Conservation (phyloP, 1,284 basidiomycete species). For the Cutaneotrichosporon dermatis region DNA sequence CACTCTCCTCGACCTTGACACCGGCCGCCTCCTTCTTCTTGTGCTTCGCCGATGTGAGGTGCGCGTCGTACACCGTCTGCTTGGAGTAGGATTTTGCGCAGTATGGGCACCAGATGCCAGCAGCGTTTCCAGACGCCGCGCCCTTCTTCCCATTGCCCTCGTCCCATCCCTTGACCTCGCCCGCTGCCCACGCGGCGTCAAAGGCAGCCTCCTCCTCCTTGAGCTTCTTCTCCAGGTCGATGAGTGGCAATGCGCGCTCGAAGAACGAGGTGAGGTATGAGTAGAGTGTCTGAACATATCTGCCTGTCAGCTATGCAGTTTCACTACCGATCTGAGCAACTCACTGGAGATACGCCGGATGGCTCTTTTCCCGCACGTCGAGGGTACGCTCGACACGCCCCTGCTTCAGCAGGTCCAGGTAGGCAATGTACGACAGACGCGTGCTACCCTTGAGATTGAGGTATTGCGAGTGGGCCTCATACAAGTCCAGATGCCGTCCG, state of each 20-base stretch:
- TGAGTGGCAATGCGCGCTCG: conserved; percentile 79
- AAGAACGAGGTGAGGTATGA: conserved; percentile 80
- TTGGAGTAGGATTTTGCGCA: conserved; percentile 94
- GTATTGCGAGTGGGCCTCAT: conserved; percentile 80
- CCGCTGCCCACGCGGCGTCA: conserved; percentile 71
- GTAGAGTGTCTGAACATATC: conserved; percentile 78
- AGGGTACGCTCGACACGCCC: conserved; percentile 58
- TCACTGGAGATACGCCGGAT: conserved; percentile 73
- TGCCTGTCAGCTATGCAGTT: conserved; percentile 33
- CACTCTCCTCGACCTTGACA: conserved; percentile 32
- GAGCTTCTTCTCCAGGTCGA: conserved; percentile 71
- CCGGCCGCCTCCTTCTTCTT: conserved; percentile 66
- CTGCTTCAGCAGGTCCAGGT: conserved; percentile 68
- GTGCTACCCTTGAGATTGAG: conserved; percentile 81
- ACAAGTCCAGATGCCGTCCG: conserved; percentile 90
- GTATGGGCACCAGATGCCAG: conserved; percentile 89
- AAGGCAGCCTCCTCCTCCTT: conserved; percentile 65
- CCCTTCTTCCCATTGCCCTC: conserved; percentile 52
- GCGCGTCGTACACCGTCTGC: conserved; percentile 96
- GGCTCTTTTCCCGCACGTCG: conserved; percentile 63
- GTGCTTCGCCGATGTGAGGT: conserved; percentile 91
- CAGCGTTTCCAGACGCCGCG: conserved; percentile 32
- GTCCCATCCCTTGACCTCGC: conserved; percentile 73
- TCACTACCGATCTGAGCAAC: conserved; percentile 42
- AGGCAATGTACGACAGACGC: conserved; percentile 82